Conservation (phyloP, 345 rosid genomes). For the Salix brachista region DNA sequence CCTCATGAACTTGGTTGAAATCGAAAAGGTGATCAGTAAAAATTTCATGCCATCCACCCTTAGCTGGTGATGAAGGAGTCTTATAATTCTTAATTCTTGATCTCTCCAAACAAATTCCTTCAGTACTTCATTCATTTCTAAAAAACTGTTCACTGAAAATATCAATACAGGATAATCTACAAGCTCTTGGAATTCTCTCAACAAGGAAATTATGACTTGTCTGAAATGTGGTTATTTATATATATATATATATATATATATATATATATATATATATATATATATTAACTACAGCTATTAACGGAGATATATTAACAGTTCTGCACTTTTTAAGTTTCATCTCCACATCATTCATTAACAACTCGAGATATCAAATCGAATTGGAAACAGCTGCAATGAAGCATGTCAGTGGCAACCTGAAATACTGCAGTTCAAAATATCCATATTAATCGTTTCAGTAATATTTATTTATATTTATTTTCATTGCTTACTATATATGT, state of each 20-base stretch:
- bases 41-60: background rate
- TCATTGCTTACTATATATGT: background rate
- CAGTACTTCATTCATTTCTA: background rate
- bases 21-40: background rate
- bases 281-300: no score
- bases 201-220: background rate
- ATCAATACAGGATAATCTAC: background rate
- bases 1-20: background rate
- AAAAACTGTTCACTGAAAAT: background rate
- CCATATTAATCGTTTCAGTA: background rate
- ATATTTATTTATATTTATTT: background rate
- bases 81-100: background rate
- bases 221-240: background rate
- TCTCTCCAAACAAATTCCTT: background rate
- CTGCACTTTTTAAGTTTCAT: no score
- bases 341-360: no score
- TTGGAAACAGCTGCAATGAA: background rate
- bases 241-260: no score
- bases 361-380: no score
- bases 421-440: background rate
- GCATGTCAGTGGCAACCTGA: background rate
- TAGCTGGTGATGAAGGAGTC: background rate
- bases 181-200: background rate
- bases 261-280: no score
- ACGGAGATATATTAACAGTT: no score